Conservation (phyloP, 208 protist genomes). For the Leishmania major region DNA sequence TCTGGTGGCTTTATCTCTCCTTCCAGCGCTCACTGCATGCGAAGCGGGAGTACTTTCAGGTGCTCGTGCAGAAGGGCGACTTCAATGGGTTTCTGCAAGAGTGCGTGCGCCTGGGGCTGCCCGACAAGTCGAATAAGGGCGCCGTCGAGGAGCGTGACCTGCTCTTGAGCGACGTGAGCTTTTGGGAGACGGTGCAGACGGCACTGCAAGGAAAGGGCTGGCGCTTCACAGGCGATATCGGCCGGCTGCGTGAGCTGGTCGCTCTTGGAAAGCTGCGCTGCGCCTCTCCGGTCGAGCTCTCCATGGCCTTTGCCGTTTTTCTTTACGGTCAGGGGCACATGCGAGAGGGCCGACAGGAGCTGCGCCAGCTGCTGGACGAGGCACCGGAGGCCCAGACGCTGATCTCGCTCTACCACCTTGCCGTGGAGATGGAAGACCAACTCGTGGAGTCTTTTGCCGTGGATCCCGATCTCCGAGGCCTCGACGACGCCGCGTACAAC, state of each 20-base stretch:
- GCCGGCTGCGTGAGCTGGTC: constrained; percentile 47
- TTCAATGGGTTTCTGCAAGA: constrained; percentile 57
- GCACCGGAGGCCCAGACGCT: constrained; percentile 58
- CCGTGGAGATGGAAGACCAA: constrained; percentile 76
- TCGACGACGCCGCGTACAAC: constrained; percentile 33
- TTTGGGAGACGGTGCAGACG: constrained; percentile 72
- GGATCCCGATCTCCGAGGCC: constrained; percentile 34
- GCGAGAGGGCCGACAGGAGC: constrained; percentile 37
- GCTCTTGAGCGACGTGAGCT: constrained; percentile 47
- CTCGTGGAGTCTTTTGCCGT: constrained; percentile 75
- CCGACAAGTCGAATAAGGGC: constrained; percentile 1
- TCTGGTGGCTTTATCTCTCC: constrained; percentile 67
- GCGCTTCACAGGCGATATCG: constrained; percentile 44
- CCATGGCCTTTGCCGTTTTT: constrained; percentile 60
- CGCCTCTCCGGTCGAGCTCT: constrained; percentile 57
- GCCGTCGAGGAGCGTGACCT: constrained; percentile 16
- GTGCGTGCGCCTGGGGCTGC: constrained; percentile 41
- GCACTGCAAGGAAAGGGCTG: constrained; percentile 54
- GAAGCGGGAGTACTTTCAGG: constrained; percentile 64
- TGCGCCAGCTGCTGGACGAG: constrained; percentile 51
- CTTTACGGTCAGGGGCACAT: constrained; percentile 73
- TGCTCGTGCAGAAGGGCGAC: constrained; percentile 56
- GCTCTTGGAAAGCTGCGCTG: constrained; percentile 42
- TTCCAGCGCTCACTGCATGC: constrained; percentile 54
- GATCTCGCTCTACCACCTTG: constrained; percentile 42